Evolutionary conservation across 345 rosid species (phyloP).

Genomic region (Bruguiera sexangula): DNA sequence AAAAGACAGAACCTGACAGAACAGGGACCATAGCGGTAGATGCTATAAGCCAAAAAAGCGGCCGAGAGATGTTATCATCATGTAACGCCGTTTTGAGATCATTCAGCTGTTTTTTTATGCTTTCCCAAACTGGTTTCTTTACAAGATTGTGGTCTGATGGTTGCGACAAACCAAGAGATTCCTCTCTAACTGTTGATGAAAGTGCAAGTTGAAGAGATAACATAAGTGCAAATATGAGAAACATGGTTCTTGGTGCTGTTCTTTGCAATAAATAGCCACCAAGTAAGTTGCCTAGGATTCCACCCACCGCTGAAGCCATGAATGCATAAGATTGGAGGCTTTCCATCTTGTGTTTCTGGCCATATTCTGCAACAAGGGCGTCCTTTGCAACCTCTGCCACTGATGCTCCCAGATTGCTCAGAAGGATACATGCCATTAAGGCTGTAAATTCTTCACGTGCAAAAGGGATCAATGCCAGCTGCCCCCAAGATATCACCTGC

Average conservation of each 20-base stretch:
- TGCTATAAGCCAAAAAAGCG: slow-evolving; percentile 66
- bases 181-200: slow-evolving; percentile 49
- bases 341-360: slow-evolving; percentile 45
- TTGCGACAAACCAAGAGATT: slow-evolving; percentile 50
- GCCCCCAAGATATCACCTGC: slow-evolving; percentile 87
- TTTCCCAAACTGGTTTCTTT: slow-evolving; percentile 36
- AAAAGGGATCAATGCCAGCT: slow-evolving; percentile 56
- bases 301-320: slow-evolving; percentile 85
- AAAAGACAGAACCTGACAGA: slow-evolving; percentile 76
- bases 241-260: slow-evolving; percentile 46
- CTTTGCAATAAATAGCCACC: slow-evolving; percentile 62
- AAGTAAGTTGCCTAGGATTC: slow-evolving; percentile 70
- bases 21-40: slow-evolving; percentile 65
- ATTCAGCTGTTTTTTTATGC: slow-evolving; percentile 41
- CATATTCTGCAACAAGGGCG: slow-evolving; percentile 87
- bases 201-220: slow-evolving; percentile 54
- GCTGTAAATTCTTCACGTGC: slow-evolving; percentile 61
- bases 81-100: slow-evolving; percentile 50
- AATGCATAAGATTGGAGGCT: slow-evolving; percentile 80
- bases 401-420: slow-evolving; percentile 83
- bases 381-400: slow-evolving; percentile 79
- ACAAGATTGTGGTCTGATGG: slow-evolving; percentile 19
- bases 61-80: slow-evolving; percentile 51
- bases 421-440: slow-evolving; percentile 57
- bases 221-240: slow-evolving; percentile 49